Percentiles rank a stretch among this genome's conserved stretches.
These are phyloP conservation scores for Phaeosphaeriaceae sp. DNA, from an alignment of 2,329 filamentous ascomycete genomes.

Conservation along the genomic window DNA sequence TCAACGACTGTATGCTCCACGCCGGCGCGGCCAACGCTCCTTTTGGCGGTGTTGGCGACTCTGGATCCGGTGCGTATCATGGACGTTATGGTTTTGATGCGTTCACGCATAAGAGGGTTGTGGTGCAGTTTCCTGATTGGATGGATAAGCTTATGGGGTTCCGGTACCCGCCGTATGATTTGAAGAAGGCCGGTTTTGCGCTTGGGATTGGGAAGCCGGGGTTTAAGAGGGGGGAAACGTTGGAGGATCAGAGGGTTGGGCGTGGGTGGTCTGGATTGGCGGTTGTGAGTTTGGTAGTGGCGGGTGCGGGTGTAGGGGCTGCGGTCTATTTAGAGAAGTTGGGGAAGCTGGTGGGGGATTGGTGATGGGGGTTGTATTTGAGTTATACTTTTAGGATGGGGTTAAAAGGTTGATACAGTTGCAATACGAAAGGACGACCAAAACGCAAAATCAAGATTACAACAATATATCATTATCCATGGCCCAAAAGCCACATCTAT, in stretches of 20 bases:
- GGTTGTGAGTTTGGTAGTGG: background rate
- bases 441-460: too few relatives aligned
- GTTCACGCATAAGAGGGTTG: background rate
- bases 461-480: too few relatives aligned
- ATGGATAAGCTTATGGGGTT: background rate
- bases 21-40: background rate
- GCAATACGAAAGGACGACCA: too few relatives aligned
- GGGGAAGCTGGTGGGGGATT: background rate
- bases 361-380: too few relatives aligned
- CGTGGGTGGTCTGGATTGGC: background rate
- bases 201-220: background rate
- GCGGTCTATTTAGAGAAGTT: background rate
- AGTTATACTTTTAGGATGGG: background rate
- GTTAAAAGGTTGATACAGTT: background rate
- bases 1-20: constrained; percentile 2
- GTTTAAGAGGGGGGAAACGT: background rate
- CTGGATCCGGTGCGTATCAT: background rate
- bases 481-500: too few relatives aligned
- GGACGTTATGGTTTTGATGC: constrained; percentile 1
- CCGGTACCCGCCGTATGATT: constrained; percentile 2
- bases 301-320: background rate
- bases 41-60: constrained; percentile 4
- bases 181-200: background rate
- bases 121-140: background rate
- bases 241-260: background rate